A percentile compares a stretch with the other conserved stretches of the same genome.
Conservation (phyloP, 2,329 filamentous ascomycete species). For the Ophiostoma quercus region DNA sequence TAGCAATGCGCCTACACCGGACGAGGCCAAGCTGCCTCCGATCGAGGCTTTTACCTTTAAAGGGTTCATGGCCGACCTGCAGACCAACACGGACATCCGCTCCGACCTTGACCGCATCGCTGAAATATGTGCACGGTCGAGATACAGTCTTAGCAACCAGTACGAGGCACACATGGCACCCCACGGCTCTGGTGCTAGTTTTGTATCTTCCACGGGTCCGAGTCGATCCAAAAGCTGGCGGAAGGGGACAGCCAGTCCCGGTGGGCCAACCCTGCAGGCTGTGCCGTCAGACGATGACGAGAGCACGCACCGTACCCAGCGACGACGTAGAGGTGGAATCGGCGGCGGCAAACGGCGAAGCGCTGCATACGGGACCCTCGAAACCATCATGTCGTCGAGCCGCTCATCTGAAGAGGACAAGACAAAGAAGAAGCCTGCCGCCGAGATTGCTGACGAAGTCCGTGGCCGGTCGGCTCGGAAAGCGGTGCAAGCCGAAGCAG, state of each 20-base stretch:
- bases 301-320: slow-evolving; percentile 34
- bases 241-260: not conserved
- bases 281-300: slow-evolving; percentile 55
- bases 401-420: slow-evolving; percentile 59
- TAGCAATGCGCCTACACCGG: slow-evolving; percentile 23
- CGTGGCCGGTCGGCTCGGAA: slow-evolving; percentile 45
- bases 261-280: slow-evolving; percentile 53
- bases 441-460: slow-evolving; percentile 51
- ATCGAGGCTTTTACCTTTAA: slow-evolving; percentile 61
- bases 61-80: slow-evolving; percentile 49
- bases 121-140: slow-evolving; percentile 60
- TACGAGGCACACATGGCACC: slow-evolving; percentile 61
- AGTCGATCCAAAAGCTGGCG: not conserved
- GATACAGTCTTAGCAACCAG: slow-evolving; percentile 61
- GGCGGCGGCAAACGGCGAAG: slow-evolving; percentile 44
- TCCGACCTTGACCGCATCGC: slow-evolving; percentile 60
- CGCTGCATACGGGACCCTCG: slow-evolving; percentile 56
- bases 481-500: slow-evolving; percentile 27
- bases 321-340: slow-evolving; percentile 37
- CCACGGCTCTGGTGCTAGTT: slow-evolving; percentile 53
- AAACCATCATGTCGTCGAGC: slow-evolving; percentile 63
- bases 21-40: slow-evolving; percentile 49
- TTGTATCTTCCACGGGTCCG: slow-evolving; percentile 45
- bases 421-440: slow-evolving; percentile 54
- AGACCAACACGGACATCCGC: slow-evolving; percentile 44